Evolutionary conservation across 2,329 filamentous ascomycete species (phyloP).

Genomic region (Botrytis hyacinthi): DNA sequence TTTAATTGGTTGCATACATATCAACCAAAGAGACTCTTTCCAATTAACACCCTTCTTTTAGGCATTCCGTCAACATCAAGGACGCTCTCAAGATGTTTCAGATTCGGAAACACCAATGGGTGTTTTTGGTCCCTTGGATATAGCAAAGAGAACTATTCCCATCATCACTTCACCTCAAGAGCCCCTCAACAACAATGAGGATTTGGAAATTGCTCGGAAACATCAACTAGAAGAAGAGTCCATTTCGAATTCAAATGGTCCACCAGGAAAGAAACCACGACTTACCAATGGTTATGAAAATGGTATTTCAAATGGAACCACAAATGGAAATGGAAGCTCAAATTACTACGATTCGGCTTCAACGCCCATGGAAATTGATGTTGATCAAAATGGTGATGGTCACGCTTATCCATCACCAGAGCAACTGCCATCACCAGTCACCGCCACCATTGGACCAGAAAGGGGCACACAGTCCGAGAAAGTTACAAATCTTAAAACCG

Average conservation of each 20-base stretch:
- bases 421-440: conserved; percentile 50
- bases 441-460: conserved; percentile 60
- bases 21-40: not conserved
- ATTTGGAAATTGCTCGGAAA: conserved; percentile 37
- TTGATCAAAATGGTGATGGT: conserved; percentile 47
- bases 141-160: conserved; percentile 7
- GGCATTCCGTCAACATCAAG: conserved; percentile 10
- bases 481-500: conserved; percentile 56
- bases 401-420: conserved; percentile 64
- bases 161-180: not conserved
- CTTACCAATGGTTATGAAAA: conserved; percentile 63
- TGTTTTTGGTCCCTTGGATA: conserved; percentile 36
- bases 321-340: conserved; percentile 21
- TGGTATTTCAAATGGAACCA: conserved; percentile 40
- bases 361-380: conserved; percentile 48
- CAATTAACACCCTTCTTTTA: conserved; percentile 8
- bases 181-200: conserved; percentile 28
- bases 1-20: not conserved
- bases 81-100: conserved; percentile 4
- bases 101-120: conserved; percentile 22
- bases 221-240: conserved; percentile 35
- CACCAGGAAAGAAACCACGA: conserved; percentile 55
- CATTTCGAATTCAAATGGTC: conserved; percentile 50
- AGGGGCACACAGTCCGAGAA: conserved; percentile 64
- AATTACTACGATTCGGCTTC: conserved; percentile 49